Percentiles rank a stretch among this genome's conserved stretches.
Conservation (phyloP, 2,329 filamentous ascomycete species). For the Penicillium polonicum region DNA sequence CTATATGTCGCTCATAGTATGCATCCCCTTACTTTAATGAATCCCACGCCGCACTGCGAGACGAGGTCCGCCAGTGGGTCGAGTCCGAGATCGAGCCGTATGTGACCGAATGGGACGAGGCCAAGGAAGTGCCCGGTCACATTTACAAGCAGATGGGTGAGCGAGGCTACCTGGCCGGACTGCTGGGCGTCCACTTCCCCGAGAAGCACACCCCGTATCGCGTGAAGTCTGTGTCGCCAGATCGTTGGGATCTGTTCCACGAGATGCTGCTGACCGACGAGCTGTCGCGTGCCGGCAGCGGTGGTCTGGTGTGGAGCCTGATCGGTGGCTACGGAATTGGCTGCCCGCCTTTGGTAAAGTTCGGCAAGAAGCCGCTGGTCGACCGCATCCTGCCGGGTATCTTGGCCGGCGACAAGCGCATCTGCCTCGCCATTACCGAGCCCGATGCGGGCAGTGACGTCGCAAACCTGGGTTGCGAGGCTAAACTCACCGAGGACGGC, state of each 20-base stretch:
- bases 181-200: constrained; percentile 78
- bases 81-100: constrained; percentile 85
- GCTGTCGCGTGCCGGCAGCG: constrained; percentile 81
- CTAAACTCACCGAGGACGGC: constrained; percentile 89
- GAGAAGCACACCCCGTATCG: constrained; percentile 68
- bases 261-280: constrained; percentile 95
- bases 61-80: constrained; percentile 89
- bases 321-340: constrained; percentile 97
- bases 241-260: constrained; percentile 98
- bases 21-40: constrained; percentile 97
- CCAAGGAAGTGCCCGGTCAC: constrained; percentile 78
- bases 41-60: constrained; percentile 84
- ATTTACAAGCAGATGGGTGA: constrained; percentile 97
- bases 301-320: constrained; percentile 95
- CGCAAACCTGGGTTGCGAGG: constrained; percentile 92
- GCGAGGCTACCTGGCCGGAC: constrained; percentile 84
- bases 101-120: constrained; percentile 96
- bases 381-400: constrained; percentile 87
- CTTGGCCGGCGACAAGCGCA: constrained; percentile 88
- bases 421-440: constrained; percentile 96
- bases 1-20: constrained; percentile 57
- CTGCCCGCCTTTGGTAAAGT: constrained; percentile 86
- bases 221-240: constrained; percentile 74
- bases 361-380: constrained; percentile 79
- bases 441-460: constrained; percentile 94